These are phyloP conservation scores for Gyromitra esculenta DNA, from an alignment of 2,329 filamentous ascomycete species.

Conservation along the genomic window DNA sequence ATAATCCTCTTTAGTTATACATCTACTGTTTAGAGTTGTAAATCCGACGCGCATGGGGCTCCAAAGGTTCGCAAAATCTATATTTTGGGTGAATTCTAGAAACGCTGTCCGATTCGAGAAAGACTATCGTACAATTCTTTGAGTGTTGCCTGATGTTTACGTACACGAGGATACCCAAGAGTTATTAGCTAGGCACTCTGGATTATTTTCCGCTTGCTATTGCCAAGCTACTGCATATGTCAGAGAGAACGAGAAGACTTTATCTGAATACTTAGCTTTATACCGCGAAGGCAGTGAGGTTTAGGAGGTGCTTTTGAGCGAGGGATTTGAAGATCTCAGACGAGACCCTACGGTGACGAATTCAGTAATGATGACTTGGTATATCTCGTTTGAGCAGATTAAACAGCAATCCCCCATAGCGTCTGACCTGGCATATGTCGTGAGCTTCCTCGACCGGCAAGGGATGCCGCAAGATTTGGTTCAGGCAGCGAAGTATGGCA, in stretches of 20 bases:
- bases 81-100: conserved; percentile 63
- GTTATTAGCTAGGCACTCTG: conserved; percentile 11
- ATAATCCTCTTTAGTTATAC: not conserved
- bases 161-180: not conserved
- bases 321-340: conserved; percentile 17
- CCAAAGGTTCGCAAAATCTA: conserved; percentile 57
- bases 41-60: conserved; percentile 49
- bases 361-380: conserved; percentile 39
- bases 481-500: not conserved
- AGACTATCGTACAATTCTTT: conserved; percentile 50
- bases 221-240: conserved; percentile 39
- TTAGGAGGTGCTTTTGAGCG: conserved; percentile 1
- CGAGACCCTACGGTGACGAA: conserved; percentile 26
- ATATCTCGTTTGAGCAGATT: conserved; percentile 43
- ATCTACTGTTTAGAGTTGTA: not conserved
- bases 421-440: conserved; percentile 25
- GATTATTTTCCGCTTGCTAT: conserved; percentile 46
- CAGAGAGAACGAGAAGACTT: conserved; percentile 14
- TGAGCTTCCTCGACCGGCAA: conserved; percentile 37
- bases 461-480: conserved; percentile 29
- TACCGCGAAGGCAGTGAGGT: conserved; percentile 27
- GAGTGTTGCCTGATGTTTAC: conserved; percentile 4
- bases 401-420: conserved; percentile 18
- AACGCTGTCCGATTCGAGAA: conserved; percentile 52
- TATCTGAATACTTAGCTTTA: conserved; percentile 29